Base-by-base conservation (phyloP, 129 eudicot species). In the Apium graveolens region DNA sequence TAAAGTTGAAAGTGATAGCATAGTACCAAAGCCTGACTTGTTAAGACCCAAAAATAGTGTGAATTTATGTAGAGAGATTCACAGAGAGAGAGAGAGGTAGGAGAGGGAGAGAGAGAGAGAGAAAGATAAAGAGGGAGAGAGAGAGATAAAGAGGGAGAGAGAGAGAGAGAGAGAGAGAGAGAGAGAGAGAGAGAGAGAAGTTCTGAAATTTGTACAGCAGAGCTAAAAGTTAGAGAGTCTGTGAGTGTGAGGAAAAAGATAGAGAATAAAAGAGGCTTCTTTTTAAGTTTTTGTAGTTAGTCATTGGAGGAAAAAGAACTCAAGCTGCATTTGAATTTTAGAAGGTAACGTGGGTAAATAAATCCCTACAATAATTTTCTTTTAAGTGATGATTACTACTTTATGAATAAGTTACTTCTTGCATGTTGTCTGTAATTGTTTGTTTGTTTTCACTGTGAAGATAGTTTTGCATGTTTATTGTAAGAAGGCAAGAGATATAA, bases 381-480 rank as follows among this genome's bases (percentile, higher is more conserved):
- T 78, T 27, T 73, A 21, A 38, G 70, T 80, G 76, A 80, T 90
- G 79, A 83, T 86, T 83, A 57, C 79, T 78, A 49, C 88, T 82
- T 82, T 77, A 46, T 29, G 32, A 44, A 73, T 62, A 14, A 60
- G 44, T 78, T 84, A 34, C 46, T 75, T 38, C 62, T 26, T 82
- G 32, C 81, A 81, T 83, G 83, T 78, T 80, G 86, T 81, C 86
- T 81, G 55, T 79, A 78, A 86, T 78, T 77, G 79, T 80, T 41
- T 73, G 21, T 39, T 80, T 84, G 78, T 77, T 80, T 83, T 80
- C 70, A 84, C 65, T n/a, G 62, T 44, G 65, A 44, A 77, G 32
- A 10, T 48, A 78, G 69, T 73, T n/a, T 27, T 84, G 80, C 80
- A 83, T 75, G 80, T 41, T 51, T 34, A 42, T 2, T 63, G 72